Conservation (phyloP, 805 yeast species). For the Saccharomycopsis sp. region DNA sequence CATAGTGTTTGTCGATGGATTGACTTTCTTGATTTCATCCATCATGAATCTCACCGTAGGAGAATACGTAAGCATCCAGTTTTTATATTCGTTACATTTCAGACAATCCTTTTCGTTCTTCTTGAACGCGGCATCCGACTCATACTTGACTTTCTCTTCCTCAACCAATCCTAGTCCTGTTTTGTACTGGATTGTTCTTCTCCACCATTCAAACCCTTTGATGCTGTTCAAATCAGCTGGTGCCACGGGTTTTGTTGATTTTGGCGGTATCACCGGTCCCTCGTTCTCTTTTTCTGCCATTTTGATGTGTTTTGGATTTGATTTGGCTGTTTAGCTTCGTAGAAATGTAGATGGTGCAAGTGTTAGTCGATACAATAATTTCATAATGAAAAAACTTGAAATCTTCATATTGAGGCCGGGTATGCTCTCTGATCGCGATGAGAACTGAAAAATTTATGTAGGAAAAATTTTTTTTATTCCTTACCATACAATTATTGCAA, state of each 20-base stretch:
- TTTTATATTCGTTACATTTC: slow-evolving; percentile 65
- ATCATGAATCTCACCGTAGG: slow-evolving; percentile 86
- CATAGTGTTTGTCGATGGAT: slow-evolving; percentile 24
- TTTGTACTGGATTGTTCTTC: slow-evolving; percentile 60
- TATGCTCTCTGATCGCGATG: neutral
- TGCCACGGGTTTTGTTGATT: slow-evolving; percentile 9
- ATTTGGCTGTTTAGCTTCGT: too few species aligned
- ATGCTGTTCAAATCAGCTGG: slow-evolving; percentile 20
- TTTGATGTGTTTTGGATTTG: neutral
- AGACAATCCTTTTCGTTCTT: slow-evolving; percentile 50
- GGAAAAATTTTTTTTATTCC: neutral
- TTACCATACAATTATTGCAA: neutral
- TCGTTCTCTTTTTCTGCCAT: neutral
- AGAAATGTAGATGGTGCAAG: too few species aligned
- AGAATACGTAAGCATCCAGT: slow-evolving; percentile 73
- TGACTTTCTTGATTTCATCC: slow-evolving; percentile 68
- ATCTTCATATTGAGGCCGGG: neutral
- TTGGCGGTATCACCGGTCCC: neutral
- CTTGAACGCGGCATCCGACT: slow-evolving; percentile 42
- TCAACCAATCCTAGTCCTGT: slow-evolving; percentile 61
- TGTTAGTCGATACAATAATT: too few species aligned
- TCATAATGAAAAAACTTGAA: neutral
- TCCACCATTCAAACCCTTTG: slow-evolving; percentile 74
- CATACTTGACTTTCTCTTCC: slow-evolving; percentile 49
- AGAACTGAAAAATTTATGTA: neutral